Conservation (phyloP, 441 rosid genomes). For the Gossypium laxum region DNA sequence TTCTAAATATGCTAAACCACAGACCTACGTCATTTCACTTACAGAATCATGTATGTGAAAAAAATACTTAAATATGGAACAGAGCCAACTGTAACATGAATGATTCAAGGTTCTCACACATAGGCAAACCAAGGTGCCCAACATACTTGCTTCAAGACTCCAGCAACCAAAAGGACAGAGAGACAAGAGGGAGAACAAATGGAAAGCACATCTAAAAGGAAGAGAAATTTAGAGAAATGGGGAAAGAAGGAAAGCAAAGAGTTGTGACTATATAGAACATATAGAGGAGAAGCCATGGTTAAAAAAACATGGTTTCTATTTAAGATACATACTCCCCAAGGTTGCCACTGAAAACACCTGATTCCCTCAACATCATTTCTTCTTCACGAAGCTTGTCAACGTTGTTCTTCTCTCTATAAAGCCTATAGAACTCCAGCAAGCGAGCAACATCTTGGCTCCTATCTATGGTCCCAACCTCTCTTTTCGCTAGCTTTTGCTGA, state of each 20-base stretch:
- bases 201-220: neutral
- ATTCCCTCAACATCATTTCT: conserved; percentile 69
- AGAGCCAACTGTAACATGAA: neutral
- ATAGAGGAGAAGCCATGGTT: neutral
- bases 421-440: conserved; percentile 73
- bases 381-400: conserved; percentile 73
- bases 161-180: neutral
- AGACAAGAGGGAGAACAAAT: neutral
- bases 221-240: neutral
- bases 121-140: neutral
- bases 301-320: neutral
- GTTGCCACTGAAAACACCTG: conserved; percentile 51
- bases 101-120: neutral
- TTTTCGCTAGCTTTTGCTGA: conserved; percentile 93
- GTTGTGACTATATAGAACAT: neutral
- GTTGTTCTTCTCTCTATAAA: conserved; percentile 62
- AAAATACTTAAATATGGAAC: neutral
- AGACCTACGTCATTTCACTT: neutral
- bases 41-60: neutral
- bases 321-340: conserved; percentile 67
- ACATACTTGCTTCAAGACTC: neutral
- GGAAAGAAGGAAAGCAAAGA: neutral
- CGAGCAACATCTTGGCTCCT: conserved; percentile 76
- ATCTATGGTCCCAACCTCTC: conserved; percentile 74
- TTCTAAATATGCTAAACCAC: neutral